Evolutionary conservation across 495 filamentous ascomycete species (phyloP), one percentile per base, ranked within the genome.

Genomic region (Aspergillus campestris): DNA sequence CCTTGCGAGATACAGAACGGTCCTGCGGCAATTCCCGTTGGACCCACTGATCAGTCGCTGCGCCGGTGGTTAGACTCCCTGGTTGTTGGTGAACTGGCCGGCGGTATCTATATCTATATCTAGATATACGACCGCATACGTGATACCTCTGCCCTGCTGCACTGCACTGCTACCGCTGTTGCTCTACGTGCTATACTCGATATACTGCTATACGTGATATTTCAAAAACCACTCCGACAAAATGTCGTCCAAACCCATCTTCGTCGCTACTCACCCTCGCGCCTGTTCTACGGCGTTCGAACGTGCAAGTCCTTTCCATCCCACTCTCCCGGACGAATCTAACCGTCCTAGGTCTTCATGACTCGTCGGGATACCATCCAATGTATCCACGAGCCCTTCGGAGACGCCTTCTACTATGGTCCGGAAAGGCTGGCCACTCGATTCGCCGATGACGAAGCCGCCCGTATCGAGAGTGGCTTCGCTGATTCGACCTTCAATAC

Each of bases 211-310:
- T 38, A 24, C 18, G 18, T 24, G 18, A 8, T 9, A 47, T 40
- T 15, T 15, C 15, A 42, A 28, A 50, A 30, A 14, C 34, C 13
- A 48, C 32, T 40, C 37, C n/a, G 15, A 35, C 44, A 62, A 49
- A n/a, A 88, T 89, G 85, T 81, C 82, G 33, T 67, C 66, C 55
- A 91, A 84, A 57, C 86, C 89, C 34, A 86, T 98, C 57, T 95
- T 95, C 53, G 77, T 94, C 39, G 91, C 84, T 15, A 95, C 92
- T 43, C 92, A 97, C 65, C 92, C 92, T 6, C 75, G 92, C 55
- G 84, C 92, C 46, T 94, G 88, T 66, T 95, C 89, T 7, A 96
- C 92, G 14, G 92, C 91, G 0, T 98, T 96, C 66, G 92, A 98
- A 69, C 74, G 91, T 58, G 92, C 89, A 72, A 51, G 73, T 32